These are phyloP conservation scores for Ceratocystis variospora DNA, from an alignment of 2,329 filamentous ascomycete genomes.

Conservation along the genomic window DNA sequence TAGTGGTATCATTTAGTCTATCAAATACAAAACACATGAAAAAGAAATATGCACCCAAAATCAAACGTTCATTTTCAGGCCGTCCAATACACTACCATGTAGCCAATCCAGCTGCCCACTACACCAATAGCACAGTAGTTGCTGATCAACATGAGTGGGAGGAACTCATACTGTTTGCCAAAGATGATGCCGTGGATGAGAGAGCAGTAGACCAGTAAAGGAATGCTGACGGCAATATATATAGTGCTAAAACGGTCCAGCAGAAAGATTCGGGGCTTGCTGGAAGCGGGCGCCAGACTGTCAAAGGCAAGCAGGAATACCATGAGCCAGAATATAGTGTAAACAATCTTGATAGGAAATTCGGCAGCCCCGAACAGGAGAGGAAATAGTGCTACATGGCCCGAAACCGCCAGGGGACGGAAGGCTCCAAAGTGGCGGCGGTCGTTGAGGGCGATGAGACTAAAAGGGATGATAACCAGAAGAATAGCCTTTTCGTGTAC, in stretches of 20 bases:
- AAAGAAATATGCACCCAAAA: neutral
- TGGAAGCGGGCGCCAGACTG: conserved; percentile 69
- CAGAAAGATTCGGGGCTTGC: conserved; percentile 68
- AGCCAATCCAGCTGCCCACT: conserved; percentile 87
- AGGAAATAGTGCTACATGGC: conserved; percentile 90
- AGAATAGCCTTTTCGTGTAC: conserved; percentile 96
- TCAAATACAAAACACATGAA: conserved; percentile 10
- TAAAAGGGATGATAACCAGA: conserved; percentile 89
- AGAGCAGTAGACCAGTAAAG: conserved; percentile 78
- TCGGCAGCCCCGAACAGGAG: conserved; percentile 83
- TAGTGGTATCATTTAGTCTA: conserved; percentile 18
- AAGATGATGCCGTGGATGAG: conserved; percentile 72
- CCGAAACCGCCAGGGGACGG: conserved; percentile 77
- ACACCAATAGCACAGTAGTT: conserved; percentile 91
- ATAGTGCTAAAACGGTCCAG: conserved; percentile 81
- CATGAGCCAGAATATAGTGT: conserved; percentile 84
- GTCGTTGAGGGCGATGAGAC: conserved; percentile 77
- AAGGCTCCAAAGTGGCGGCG: conserved; percentile 85
- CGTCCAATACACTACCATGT: conserved; percentile 79
- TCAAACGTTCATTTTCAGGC: conserved; percentile 26
- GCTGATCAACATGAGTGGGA: conserved; percentile 95
- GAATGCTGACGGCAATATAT: conserved; percentile 82
- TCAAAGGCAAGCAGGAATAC: conserved; percentile 79
- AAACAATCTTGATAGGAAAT: conserved; percentile 85
- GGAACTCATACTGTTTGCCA: conserved; percentile 69